A percentile compares a stretch with the other conserved stretches of the same genome.
phyloP scores from a whole-genome alignment of 2,329 filamentous ascomycete species.

The Pyricularia pennisetigena region DNA sequence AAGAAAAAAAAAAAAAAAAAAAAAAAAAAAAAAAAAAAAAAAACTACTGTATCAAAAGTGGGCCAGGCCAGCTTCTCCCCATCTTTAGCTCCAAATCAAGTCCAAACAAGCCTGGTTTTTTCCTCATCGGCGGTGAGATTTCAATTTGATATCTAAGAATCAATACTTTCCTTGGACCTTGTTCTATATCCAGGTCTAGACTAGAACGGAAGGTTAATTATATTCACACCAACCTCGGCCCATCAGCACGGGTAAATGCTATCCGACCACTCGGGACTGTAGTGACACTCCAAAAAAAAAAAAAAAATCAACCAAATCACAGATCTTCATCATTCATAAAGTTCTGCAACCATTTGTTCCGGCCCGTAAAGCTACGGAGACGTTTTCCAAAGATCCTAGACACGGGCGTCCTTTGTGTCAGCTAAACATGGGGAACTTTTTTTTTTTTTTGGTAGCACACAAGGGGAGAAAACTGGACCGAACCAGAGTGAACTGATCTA shows the following conservation, averaged over 20 bases:
- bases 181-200: too few relatives aligned
- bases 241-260: background rate
- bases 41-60: background rate
- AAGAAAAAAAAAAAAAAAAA: background rate
- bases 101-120: background rate
- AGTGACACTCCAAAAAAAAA: too few relatives aligned
- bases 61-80: background rate
- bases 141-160: background rate
- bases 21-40: background rate
- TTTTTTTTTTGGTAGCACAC: background rate
- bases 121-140: background rate
- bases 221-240: background rate
- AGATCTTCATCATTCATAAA: constrained; percentile 18
- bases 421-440: background rate
- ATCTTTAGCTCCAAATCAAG: background rate
- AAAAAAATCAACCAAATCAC: background rate
- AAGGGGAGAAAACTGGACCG: too few relatives aligned
- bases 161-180: background rate
- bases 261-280: background rate
- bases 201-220: background rate
- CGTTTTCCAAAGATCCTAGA: constrained; percentile 35
- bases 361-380: constrained; percentile 29
- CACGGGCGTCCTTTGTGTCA: background rate
- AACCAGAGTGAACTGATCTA: background rate
- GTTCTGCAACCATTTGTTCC: constrained; percentile 22